A percentile compares a stretch with the other conserved stretches of the same genome.
Conservation (phyloP, 2,329 filamentous ascomycete genomes). For the Erysiphe pulchra region DNA sequence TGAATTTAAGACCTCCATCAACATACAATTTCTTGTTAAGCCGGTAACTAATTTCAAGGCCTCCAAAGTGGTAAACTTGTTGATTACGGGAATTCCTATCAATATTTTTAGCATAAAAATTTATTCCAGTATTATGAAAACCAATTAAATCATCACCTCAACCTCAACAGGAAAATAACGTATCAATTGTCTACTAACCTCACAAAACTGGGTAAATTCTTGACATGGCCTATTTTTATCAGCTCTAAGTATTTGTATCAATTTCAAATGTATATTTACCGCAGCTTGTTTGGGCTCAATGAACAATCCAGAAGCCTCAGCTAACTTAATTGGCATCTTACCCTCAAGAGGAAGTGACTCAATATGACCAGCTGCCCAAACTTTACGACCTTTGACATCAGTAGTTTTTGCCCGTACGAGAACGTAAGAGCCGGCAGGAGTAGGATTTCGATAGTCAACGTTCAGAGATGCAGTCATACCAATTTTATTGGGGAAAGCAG, state of each 20-base stretch:
- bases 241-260: neutral
- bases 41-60: no score
- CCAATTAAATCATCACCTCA: no score
- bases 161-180: no score
- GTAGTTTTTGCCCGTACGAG: constrained; percentile 58
- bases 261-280: constrained; percentile 6
- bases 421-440: constrained; percentile 47
- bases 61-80: no score
- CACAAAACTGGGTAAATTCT: neutral
- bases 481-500: constrained; percentile 62
- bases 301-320: constrained; percentile 67
- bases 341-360: constrained; percentile 46
- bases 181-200: neutral
- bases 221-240: neutral
- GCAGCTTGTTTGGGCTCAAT: constrained; percentile 66
- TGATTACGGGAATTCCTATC: no score
- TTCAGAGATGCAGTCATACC: constrained; percentile 69
- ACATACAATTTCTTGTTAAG: no score
- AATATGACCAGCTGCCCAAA: constrained; percentile 72
- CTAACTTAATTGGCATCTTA: constrained; percentile 39
- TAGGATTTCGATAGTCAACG: constrained; percentile 60
- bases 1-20: no score
- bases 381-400: constrained; percentile 78
- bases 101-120: no score
- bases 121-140: no score